phyloP scores from a whole-genome alignment of 2,329 filamentous ascomycete species.

The Penicillium expansum region DNA sequence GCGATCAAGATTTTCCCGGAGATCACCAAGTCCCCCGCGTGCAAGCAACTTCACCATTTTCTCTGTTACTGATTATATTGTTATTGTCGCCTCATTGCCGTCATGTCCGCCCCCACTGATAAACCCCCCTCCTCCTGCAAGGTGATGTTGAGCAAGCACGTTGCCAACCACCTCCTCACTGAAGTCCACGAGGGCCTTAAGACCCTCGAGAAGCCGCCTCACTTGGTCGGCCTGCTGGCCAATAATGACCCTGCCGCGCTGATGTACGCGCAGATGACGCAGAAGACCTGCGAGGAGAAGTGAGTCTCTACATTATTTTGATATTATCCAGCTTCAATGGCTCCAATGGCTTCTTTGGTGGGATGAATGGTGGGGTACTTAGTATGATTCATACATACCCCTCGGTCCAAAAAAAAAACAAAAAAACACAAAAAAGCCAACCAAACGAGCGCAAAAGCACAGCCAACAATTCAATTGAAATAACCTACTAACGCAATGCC shows the following conservation, averaged over 20 bases:
- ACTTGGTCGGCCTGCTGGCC: conserved; percentile 85
- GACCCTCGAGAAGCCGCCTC: conserved; percentile 69
- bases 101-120: conserved; percentile 34
- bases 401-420: conserved; percentile 20
- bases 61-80: conserved; percentile 1
- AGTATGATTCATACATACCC: conserved; percentile 25
- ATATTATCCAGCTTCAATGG: conserved; percentile 10
- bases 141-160: conserved; percentile 82
- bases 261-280: conserved; percentile 96
- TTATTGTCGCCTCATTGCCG: background rate
- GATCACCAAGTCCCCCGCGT: conserved; percentile 11
- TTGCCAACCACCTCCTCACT: conserved; percentile 74
- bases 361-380: conserved; percentile 12
- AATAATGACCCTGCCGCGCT: conserved; percentile 86
- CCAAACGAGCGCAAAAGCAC: background rate
- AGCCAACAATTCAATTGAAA: background rate
- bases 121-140: conserved; percentile 64
- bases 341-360: conserved; percentile 1
- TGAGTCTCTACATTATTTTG: conserved; percentile 51
- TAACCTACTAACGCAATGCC: conserved; percentile 21
- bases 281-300: conserved; percentile 95
- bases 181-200: conserved; percentile 76
- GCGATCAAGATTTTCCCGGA: conserved; percentile 34
- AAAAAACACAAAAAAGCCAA: background rate
- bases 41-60: conserved; percentile 9